Evolutionary conservation across 2,329 filamentous ascomycete genomes (phyloP).

Genomic region (Pezicula carpinea): DNA sequence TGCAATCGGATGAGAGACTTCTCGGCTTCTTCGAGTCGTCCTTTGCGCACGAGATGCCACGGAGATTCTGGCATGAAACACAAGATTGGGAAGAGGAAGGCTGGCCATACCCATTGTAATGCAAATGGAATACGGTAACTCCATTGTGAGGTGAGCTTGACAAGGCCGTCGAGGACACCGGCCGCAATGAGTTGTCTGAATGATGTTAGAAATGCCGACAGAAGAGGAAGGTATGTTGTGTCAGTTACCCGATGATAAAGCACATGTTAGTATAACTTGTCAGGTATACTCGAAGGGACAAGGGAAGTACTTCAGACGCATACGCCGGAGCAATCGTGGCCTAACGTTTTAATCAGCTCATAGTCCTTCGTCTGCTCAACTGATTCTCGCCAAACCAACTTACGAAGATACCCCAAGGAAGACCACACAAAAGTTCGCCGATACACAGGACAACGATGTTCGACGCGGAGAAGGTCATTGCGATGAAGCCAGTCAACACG

Average conservation of each 20-base stretch:
- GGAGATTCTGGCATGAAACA: slow-evolving; percentile 41
- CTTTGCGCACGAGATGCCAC: slow-evolving; percentile 41
- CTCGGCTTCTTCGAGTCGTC: slow-evolving; percentile 37
- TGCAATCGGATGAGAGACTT: slow-evolving; percentile 33
- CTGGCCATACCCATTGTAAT: slow-evolving; percentile 43
- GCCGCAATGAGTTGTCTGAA: slow-evolving; percentile 36
- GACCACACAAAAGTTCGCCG: slow-evolving; percentile 32
- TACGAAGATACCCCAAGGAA: slow-evolving; percentile 39
- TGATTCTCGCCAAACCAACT: slow-evolving; percentile 45
- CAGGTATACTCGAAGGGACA: slow-evolving; percentile 36
- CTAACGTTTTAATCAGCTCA: slow-evolving; percentile 19
- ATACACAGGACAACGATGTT: slow-evolving; percentile 39
- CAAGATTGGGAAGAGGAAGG: slow-evolving; percentile 37
- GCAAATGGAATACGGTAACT: slow-evolving; percentile 41
- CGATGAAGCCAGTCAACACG: slow-evolving; percentile 39
- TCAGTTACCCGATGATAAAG: slow-evolving; percentile 36
- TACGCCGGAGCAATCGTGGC: slow-evolving; percentile 37
- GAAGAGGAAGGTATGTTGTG: not conserved
- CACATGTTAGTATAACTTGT: slow-evolving; percentile 41
- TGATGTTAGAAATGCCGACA: not conserved
- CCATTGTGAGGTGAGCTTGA: slow-evolving; percentile 37
- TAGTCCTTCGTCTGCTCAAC: slow-evolving; percentile 17
- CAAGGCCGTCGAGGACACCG: slow-evolving; percentile 38
- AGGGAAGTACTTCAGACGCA: slow-evolving; percentile 38
- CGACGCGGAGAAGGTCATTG: slow-evolving; percentile 44